Base-by-base conservation (phyloP, 768 basidiomycete genomes). In the Goffeauzyma gilvescens region DNA sequence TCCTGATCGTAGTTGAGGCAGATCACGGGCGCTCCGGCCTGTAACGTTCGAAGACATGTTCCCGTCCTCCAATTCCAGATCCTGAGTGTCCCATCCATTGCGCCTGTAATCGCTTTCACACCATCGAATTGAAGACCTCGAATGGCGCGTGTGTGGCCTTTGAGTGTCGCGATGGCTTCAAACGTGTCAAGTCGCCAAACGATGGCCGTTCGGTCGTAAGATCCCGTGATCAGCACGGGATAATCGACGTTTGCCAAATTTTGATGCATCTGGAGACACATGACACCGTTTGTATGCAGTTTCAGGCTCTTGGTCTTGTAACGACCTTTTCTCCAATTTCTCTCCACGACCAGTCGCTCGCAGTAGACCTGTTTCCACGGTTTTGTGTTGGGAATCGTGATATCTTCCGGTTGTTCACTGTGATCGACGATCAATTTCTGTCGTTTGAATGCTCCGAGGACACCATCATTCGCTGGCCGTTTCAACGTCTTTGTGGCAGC, bases 321-420 rank as follows among this genome's bases (percentile, higher is more conserved):
- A 24, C 84, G 75, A 8, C 90, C 90, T 33, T 84, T 78, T 15
- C 90, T 75, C 93, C 93, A 98, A 63, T 98, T 98, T 36, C 87
- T 75, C 65, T 95, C 93, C 32, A 98, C 75, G 15, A 79, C 77
- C 63, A 96, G 75, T n/a, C 93, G 79, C 62, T 98, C 93, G 58
- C 81, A 84, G 64, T 96, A 98, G 15, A 98, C 90, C 50, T 82
- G 78, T 62, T 98, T 98, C 93, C 93, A 98, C 0, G 90, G 93
- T 32, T 87, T 75, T 42, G n/a, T 14, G 4, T 14, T 35, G 32
- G 8, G n/a, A 18, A 18, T 35, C 24, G 4, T 26, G 22, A 5
- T 34, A 9, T 30, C 28, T 9, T 9, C 15, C 28, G 28, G 28
- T 30, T n/a, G n/a, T n/a, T n/a, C n/a, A n/a, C n/a, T n/a, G n/a